A percentile compares a stretch with the other conserved stretches of the same genome.
These are phyloP conservation scores for Ceratobasidium theobromae DNA, from an alignment of 1,284 basidiomycete species.

Conservation along the genomic window DNA sequence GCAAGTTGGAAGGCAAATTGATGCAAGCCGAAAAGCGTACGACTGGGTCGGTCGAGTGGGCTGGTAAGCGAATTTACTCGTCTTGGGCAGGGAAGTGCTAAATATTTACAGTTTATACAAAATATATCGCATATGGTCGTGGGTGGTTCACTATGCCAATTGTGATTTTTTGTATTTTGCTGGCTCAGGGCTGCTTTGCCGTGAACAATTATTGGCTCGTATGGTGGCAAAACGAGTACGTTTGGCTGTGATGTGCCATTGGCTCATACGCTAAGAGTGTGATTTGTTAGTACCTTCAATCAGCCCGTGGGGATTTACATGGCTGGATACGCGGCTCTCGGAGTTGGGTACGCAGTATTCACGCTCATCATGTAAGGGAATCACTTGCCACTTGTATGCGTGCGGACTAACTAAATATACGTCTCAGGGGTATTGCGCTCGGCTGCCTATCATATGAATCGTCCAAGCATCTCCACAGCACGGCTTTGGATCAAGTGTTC, in stretches of 20 bases:
- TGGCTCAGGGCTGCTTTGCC: conserved; percentile 64
- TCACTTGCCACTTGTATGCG: conserved; percentile 37
- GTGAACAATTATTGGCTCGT: conserved; percentile 56
- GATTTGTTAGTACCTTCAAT: conserved; percentile 49
- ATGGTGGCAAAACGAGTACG: conserved; percentile 71
- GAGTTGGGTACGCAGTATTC: conserved; percentile 59
- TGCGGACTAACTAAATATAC: conserved; percentile 35
- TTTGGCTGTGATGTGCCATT: conserved; percentile 35
- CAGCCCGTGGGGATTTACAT: conserved; percentile 64
- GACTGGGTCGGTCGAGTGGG: conserved; percentile 63
- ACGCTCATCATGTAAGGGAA: conserved; percentile 58
- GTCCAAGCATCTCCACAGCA: conserved; percentile 60
- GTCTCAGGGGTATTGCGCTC: conserved; percentile 55
- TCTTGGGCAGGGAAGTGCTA: conserved; percentile 1
- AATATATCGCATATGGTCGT: conserved; percentile 66
- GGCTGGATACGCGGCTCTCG: conserved; percentile 68
- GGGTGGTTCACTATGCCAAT: conserved; percentile 59
- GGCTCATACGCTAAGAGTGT: conserved; percentile 11
- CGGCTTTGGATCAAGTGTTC: conserved; percentile 58
- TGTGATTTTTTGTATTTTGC: conserved; percentile 54
- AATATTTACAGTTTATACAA: conserved; percentile 58
- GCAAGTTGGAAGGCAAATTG: conserved; percentile 62
- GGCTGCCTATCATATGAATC: conserved; percentile 60
- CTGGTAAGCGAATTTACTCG: conserved; percentile 45
- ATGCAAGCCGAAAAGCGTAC: conserved; percentile 64